phyloP scores from a whole-genome alignment of 2,329 filamentous ascomycete species.

The Canariomyces notabilis region DNA sequence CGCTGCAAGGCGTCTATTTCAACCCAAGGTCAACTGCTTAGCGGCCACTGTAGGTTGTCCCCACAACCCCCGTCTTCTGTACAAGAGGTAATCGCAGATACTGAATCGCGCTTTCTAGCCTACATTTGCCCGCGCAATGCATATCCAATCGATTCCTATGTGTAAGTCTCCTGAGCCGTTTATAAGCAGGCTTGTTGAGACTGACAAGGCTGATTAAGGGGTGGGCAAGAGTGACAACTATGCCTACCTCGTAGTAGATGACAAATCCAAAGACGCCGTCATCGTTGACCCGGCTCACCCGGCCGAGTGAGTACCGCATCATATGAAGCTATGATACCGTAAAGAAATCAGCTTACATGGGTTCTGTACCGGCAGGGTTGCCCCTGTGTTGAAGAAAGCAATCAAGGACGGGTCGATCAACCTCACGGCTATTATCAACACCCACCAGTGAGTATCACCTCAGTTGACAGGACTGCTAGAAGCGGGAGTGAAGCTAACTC shows the following conservation, averaged over 20 bases:
- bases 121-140: slow-evolving; percentile 55
- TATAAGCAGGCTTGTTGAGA: neutral
- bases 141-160: slow-evolving; percentile 85
- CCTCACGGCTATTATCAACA: slow-evolving; percentile 87
- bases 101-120: slow-evolving; percentile 4
- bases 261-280: slow-evolving; percentile 70
- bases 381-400: slow-evolving; percentile 65
- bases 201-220: slow-evolving; percentile 47
- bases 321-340: too few species aligned
- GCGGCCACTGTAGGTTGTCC: slow-evolving; percentile 5
- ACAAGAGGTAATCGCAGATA: too few species aligned
- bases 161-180: slow-evolving; percentile 50
- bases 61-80: neutral
- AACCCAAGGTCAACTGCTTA: slow-evolving; percentile 1
- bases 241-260: slow-evolving; percentile 74
- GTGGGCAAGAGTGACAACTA: slow-evolving; percentile 76
- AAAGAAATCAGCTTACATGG: too few species aligned
- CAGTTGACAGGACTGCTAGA: neutral
- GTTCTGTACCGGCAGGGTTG: slow-evolving; percentile 43
- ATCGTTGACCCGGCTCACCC: slow-evolving; percentile 79
- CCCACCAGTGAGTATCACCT: slow-evolving; percentile 75
- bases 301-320: slow-evolving; percentile 65
- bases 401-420: slow-evolving; percentile 69
- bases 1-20: slow-evolving; percentile 32
- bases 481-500: neutral